Evolutionary conservation across 371 early-diverging fungal species (phyloP).

Genomic region (Vittaforma corneae): DNA sequence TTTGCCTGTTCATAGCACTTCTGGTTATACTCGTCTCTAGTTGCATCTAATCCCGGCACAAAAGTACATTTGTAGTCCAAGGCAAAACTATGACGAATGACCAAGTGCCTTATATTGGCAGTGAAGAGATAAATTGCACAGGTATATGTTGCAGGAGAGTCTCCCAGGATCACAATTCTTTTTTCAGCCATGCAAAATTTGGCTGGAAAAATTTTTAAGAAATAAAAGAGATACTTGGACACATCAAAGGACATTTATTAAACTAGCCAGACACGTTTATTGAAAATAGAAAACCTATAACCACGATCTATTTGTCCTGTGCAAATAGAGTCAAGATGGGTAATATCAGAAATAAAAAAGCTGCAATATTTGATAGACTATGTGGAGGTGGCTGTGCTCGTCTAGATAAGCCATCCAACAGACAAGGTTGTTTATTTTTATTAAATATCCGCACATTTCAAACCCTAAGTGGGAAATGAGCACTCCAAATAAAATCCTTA

Average conservation of each 20-base stretch:
- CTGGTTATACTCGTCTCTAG: constrained; percentile 14
- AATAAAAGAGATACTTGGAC: too few species aligned
- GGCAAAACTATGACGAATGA: constrained; percentile 2
- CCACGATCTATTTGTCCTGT: too few species aligned
- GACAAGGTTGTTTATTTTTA: too few species aligned
- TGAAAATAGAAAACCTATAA: not conserved
- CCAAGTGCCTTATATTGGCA: constrained; percentile 20
- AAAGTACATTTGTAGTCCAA: constrained; percentile 6
- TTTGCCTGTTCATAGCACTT: constrained; percentile 15
- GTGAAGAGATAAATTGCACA: constrained; percentile 44
- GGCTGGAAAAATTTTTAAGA: not conserved
- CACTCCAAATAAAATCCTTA: too few species aligned
- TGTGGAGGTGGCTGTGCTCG: too few species aligned
- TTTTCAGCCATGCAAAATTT: constrained; percentile 2
- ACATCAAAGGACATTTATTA: too few species aligned
- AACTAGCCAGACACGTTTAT: not conserved
- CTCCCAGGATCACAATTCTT: constrained; percentile 17
- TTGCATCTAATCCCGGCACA: constrained; percentile 24
- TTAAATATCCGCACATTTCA: too few species aligned
- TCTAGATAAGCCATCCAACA: too few species aligned
- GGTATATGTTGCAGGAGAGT: constrained; percentile 33
- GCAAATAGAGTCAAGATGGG: too few species aligned
- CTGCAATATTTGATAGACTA: too few species aligned
- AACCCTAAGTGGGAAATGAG: too few species aligned
- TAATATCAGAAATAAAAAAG: too few species aligned